Conservation (phyloP, 371 early-diverging fungal species). For the Coemansia sp. region DNA sequence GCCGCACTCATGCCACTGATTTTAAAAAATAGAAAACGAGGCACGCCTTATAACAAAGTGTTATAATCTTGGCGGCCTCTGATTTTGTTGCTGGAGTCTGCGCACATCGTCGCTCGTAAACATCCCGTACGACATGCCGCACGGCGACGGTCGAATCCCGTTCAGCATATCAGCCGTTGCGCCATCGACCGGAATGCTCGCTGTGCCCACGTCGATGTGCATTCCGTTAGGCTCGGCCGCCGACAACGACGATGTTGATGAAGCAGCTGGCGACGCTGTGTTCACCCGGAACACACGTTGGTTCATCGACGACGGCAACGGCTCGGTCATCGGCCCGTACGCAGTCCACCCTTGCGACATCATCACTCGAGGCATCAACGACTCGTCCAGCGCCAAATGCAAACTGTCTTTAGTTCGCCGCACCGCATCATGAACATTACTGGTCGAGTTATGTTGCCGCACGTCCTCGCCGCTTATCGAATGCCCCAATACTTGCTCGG, state of each 20-base stretch:
- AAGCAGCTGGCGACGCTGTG: constrained; percentile 15
- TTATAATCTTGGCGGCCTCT: neutral
- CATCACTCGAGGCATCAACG: constrained; percentile 13
- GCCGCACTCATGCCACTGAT: neutral
- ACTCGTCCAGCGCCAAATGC: constrained; percentile 25
- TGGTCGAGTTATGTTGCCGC: neutral
- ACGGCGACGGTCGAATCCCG: constrained; percentile 5
- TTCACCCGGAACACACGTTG: constrained; percentile 10
- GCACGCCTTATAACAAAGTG: neutral
- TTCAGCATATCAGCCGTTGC: constrained; percentile 4
- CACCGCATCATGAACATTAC: neutral
- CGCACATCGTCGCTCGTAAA: constrained; percentile 2
- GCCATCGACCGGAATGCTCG: constrained; percentile 13
- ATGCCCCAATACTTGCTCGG: neutral
- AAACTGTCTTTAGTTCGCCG: constrained; percentile 7
- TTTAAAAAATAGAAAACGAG: neutral
- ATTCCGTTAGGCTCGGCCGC: constrained; percentile 10
- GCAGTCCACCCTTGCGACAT: constrained; percentile 37
- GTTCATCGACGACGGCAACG: constrained; percentile 14
- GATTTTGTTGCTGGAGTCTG: constrained; percentile 6
- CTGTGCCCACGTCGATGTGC: constrained; percentile 6
- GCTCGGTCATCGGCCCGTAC: constrained; percentile 32
- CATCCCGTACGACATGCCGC: constrained; percentile 10
- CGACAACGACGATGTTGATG: constrained; percentile 26
- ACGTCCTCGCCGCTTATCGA: neutral